Evolutionary conservation across 139 green algal genomes (phyloP).

Genomic region (Deuterostichococcus epilithicus): DNA sequence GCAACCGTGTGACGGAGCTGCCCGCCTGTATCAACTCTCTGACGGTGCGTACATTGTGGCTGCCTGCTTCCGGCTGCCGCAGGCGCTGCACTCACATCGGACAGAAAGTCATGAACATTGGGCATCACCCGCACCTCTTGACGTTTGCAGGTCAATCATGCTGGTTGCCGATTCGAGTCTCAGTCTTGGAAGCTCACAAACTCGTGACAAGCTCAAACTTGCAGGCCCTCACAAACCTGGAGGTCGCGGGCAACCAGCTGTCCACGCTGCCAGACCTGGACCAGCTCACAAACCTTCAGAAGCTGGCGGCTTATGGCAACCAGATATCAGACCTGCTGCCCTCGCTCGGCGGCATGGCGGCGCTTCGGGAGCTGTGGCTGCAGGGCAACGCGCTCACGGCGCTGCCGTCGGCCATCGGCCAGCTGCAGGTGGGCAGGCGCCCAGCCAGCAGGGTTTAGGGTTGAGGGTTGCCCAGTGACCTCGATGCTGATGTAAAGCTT

Average conservation of each 20-base stretch:
- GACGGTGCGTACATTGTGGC: background rate
- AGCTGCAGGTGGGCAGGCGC: constrained; percentile 19
- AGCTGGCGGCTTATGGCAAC: constrained; percentile 50
- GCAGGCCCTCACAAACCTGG: constrained; percentile 37
- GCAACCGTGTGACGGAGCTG: constrained; percentile 44
- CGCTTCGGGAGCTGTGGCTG: constrained; percentile 42
- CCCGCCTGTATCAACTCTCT: constrained; percentile 35
- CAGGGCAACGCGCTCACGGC: constrained; percentile 55
- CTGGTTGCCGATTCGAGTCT: too few relatives aligned
- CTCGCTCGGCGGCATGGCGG: constrained; percentile 3
- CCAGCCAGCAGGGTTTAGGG: background rate
- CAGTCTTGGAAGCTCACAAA: too few relatives aligned
- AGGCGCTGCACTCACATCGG: too few relatives aligned
- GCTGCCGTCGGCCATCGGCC: constrained; percentile 45
- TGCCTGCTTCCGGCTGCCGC: too few relatives aligned
- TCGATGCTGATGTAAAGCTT: background rate
- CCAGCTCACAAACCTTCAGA: constrained; percentile 29
- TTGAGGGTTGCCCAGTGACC: constrained; percentile 4
- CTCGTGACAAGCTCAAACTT: too few relatives aligned
- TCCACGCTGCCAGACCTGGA: constrained; percentile 46
- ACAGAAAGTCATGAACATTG: too few relatives aligned
- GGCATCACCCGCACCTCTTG: too few relatives aligned
- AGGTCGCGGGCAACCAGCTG: constrained; percentile 64
- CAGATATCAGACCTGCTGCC: constrained; percentile 22
- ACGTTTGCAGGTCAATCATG: too few relatives aligned